A percentile compares a stretch with the other conserved stretches of the same genome.
phyloP scores from a whole-genome alignment of 345 rosid genomes.

The Trapa incisa region DNA sequence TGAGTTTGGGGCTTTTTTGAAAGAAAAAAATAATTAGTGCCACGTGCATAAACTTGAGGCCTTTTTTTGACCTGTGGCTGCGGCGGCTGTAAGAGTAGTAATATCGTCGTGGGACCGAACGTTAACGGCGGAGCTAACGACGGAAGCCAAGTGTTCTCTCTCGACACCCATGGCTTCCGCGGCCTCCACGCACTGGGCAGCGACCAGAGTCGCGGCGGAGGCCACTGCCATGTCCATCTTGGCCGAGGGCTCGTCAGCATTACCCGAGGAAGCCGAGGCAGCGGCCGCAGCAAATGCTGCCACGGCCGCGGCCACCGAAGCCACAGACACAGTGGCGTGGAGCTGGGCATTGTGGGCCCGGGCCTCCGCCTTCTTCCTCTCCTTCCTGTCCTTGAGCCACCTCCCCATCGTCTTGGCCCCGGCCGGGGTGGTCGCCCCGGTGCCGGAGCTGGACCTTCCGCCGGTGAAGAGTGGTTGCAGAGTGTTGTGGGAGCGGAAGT shows the following conservation, averaged over 20 bases:
- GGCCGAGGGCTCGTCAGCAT: slow-evolving; percentile 45
- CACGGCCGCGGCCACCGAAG: slow-evolving; percentile 81
- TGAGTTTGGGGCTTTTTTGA: too few relatives aligned
- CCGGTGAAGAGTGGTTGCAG: slow-evolving; percentile 67
- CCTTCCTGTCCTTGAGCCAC: slow-evolving; percentile 94
- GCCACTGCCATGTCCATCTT: slow-evolving; percentile 84
- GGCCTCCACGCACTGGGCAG: slow-evolving; percentile 96
- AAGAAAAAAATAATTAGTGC: too few relatives aligned
- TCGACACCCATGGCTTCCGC: slow-evolving; percentile 88
- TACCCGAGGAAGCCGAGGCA: slow-evolving; percentile 42
- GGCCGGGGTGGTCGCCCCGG: slow-evolving; percentile 32
- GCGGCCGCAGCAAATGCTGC: slow-evolving; percentile 81
- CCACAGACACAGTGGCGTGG: slow-evolving; percentile 83
- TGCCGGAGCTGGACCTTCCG: slow-evolving; percentile 35
- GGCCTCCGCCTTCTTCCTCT: slow-evolving; percentile 83
- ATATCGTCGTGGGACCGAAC: slow-evolving; percentile 80
- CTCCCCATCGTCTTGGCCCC: slow-evolving; percentile 79
- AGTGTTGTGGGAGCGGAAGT: slow-evolving; percentile 68
- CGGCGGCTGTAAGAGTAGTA: slow-evolving; percentile 84
- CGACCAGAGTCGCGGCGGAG: slow-evolving; percentile 83
- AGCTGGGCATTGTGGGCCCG: slow-evolving; percentile 82
- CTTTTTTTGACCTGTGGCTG: slow-evolving; percentile 64
- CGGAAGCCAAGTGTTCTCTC: slow-evolving; percentile 65
- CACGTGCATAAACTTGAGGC: too few relatives aligned
- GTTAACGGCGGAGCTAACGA: slow-evolving; percentile 82